A percentile compares a stretch with the other conserved stretches of the same genome.
Conservation (phyloP, 768 basidiomycete genomes). For the Terana coerulea region DNA sequence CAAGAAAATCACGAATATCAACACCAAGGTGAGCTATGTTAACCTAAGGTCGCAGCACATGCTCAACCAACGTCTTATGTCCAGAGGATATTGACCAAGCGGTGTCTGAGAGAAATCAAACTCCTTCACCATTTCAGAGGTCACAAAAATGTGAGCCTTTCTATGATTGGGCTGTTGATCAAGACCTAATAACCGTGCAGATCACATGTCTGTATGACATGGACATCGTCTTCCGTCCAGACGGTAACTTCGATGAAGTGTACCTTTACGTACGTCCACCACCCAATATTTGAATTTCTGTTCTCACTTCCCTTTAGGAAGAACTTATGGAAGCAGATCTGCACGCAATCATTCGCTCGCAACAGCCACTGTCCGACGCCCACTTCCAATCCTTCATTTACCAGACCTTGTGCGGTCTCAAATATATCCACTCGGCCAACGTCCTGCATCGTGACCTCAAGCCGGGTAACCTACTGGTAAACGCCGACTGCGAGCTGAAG, state of each 20-base stretch:
- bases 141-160: constrained; percentile 85
- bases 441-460: constrained; percentile 97
- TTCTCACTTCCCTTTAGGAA: constrained; percentile 51
- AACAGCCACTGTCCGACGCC: constrained; percentile 84
- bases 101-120: constrained; percentile 93
- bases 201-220: constrained; percentile 97
- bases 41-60: too few relatives aligned
- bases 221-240: constrained; percentile 93
- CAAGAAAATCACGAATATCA: constrained; percentile 95
- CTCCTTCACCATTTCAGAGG: constrained; percentile 96
- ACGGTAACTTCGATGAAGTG: constrained; percentile 93
- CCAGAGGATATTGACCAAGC: constrained; percentile 92
- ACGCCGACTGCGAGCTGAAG: constrained; percentile 97
- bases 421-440: constrained; percentile 97
- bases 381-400: constrained; percentile 97
- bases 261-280: constrained; percentile 72
- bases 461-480: constrained; percentile 92
- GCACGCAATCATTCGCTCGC: constrained; percentile 92
- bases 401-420: constrained; percentile 95
- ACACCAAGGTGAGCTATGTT: constrained; percentile 61
- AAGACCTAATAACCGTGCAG: constrained; percentile 33
- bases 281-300: neutral
- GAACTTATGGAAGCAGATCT: constrained; percentile 99
- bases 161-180: constrained; percentile 13
- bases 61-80: neutral